These are phyloP conservation scores for Paraphoma sp. DNA, from an alignment of 2,329 filamentous ascomycete genomes.

Conservation along the genomic window DNA sequence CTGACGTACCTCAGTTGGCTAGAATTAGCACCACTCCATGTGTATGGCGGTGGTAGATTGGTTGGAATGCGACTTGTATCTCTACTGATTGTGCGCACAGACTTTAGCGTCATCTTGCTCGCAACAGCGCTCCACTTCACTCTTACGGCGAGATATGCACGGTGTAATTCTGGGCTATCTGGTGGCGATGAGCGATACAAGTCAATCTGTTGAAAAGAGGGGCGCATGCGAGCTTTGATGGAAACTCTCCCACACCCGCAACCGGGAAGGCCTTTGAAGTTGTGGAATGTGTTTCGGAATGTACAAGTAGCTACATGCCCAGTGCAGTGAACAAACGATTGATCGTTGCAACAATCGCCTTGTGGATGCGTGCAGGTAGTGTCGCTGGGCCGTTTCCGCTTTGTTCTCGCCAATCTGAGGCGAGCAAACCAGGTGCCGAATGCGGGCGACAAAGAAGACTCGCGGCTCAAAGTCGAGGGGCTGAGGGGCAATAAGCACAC, in stretches of 20 bases:
- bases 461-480: neutral
- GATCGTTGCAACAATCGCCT: constrained; percentile 16
- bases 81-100: constrained; percentile 15
- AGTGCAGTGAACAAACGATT: constrained; percentile 16
- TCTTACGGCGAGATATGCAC: neutral
- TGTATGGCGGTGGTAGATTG: constrained; percentile 42
- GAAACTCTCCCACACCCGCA: constrained; percentile 15
- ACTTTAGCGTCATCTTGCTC: constrained; percentile 15
- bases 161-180: neutral
- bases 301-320: constrained; percentile 17
- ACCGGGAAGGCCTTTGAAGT: constrained; percentile 15
- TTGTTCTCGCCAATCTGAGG: constrained; percentile 20
- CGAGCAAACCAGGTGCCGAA: constrained; percentile 21
- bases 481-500: neutral
- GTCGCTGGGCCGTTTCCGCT: constrained; percentile 9
- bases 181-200: neutral
- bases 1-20: constrained; percentile 24
- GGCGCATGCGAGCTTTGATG: constrained; percentile 11
- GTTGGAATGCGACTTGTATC: constrained; percentile 27
- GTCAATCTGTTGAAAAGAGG: neutral
- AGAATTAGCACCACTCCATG: constrained; percentile 24
- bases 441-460: constrained; percentile 9
- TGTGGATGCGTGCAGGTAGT: constrained; percentile 28
- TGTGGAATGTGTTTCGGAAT: constrained; percentile 31
- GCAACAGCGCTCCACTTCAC: neutral